Evolutionary conservation across 2,329 filamentous ascomycete species (phyloP).

Genomic region (Pyricularia grisea): DNA sequence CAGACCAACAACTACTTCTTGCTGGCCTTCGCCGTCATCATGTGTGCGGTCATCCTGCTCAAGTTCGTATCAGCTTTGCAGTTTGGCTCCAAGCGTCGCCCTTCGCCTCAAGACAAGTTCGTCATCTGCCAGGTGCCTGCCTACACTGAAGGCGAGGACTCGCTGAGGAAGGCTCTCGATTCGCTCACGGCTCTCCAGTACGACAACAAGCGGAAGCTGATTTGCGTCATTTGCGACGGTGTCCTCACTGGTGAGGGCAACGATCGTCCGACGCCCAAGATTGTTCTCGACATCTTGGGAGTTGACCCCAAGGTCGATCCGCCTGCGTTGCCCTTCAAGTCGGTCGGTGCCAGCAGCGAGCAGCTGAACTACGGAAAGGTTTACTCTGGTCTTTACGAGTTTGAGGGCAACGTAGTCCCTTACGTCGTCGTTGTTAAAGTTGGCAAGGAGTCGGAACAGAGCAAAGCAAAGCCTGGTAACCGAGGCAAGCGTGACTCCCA

Average conservation of each 20-base stretch:
- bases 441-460: conserved; percentile 90
- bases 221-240: conserved; percentile 93
- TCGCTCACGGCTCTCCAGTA: conserved; percentile 91
- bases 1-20: conserved; percentile 88
- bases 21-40: conserved; percentile 74
- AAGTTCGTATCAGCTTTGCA: conserved; percentile 94
- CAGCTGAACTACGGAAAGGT: conserved; percentile 98
- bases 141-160: conserved; percentile 96
- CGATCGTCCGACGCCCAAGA: conserved; percentile 92
- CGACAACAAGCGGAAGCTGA: conserved; percentile 96
- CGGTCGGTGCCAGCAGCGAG: conserved; percentile 77
- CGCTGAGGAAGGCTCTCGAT: conserved; percentile 83
- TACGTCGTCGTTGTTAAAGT: conserved; percentile 96
- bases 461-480: conserved; percentile 88
- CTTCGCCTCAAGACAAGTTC: conserved; percentile 91
- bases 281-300: conserved; percentile 92
- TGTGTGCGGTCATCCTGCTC: conserved; percentile 68
- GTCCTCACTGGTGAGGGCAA: conserved; percentile 95
- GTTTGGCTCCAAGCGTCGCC: conserved; percentile 83
- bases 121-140: conserved; percentile 97
- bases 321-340: conserved; percentile 88
- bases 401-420: conserved; percentile 92
- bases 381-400: conserved; percentile 96
- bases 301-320: conserved; percentile 96
- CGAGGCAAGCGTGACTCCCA: conserved; percentile 98